Evolutionary conservation across 2,329 filamentous ascomycete species (phyloP), one percentile per base, ranked within the genome.

Genomic region (Scedosporium minutisporum): DNA sequence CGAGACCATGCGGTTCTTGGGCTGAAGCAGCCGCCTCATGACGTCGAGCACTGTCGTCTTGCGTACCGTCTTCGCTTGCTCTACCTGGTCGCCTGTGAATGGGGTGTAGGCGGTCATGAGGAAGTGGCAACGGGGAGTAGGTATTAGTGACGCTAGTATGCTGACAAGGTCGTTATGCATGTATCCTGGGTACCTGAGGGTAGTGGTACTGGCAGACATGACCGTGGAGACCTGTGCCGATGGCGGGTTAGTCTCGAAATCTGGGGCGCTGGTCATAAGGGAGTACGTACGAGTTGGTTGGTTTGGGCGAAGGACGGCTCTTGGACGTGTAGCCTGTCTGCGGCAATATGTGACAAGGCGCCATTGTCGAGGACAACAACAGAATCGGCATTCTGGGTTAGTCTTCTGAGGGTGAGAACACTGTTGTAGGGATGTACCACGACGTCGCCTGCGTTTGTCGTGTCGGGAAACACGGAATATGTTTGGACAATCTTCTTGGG

Each of bases 161-260:
- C 93, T 95, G 71, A 96, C 93, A 16, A 99, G 87, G 72, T 99
- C 95, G 75, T 99, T 99, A 80, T 99, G 95, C 95, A 99, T 99
- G 77, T 99, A 99, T 46, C 95, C 95, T 1, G 95, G 95, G 74
- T 99, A 99, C 71, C 95, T 86, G 60, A 99, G 85, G 2, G 96
- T 97, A 9, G 93, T 97, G 3, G 95, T 99, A 72, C 91, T 96
- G 46, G 95, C 95, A 42, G 93, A 97, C 95, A 99, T 99, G 74
- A 99, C 96, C 1, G 96, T 99, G 6, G 92, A 95, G 3, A 95
- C 83, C 85, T 89, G 58, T n/a, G 60, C 23, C 44, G 7, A 25
- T 29, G 71, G 57, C 65, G 29, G 23, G 21, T 25, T n/a, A 41
- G 27, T 42, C 6, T 16, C 16, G n/a, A 42, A 9, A n/a, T 29